Base-by-base conservation (phyloP, 1,284 basidiomycete genomes). In the Ganoderma meredithae region DNA sequence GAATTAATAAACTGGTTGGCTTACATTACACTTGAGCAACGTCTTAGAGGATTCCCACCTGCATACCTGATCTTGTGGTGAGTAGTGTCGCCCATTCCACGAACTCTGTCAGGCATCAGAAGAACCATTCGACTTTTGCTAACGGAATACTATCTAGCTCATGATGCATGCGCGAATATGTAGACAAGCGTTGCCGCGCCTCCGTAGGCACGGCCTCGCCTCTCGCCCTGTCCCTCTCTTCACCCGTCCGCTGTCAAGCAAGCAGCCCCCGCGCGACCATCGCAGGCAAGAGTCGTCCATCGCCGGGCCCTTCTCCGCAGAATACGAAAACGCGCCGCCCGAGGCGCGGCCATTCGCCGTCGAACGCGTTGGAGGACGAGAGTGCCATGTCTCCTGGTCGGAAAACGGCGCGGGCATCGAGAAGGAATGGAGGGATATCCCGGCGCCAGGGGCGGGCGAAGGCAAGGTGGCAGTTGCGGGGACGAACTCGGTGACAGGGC, bases 311-410 rank as follows among this genome's bases (percentile, higher is more conserved):
- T 3, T 17, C 40, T 33, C 19, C 41, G 2, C 12, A 22, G 15
- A 59, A 59, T 40, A 19, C 44, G 22, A 27, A 25, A 33, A 56
- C 31, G 27, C 58, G 12, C 31, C 63, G 12, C 31, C 63, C 4
- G 67, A 63, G 44, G n/a, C 69, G 10, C 69, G 72, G 27, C 74
- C 73, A 7, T 76, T 79, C 59, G 77, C 75, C 0, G 67, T 79
- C n/a, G 77, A 79, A 62, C 76, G 76, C 25, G 72, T 77, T 33
- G 74, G 76, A 43, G 77, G 77, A 7, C 67, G 78, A 27, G 78
- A 77, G 62, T 76, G 76, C 55, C 77, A 75, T 60, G 67, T 79
- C 33, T 77, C 76, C 1, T 78, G 77, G 77, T 68, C 68, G 27
- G 69, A 68, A 10, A 72, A 41, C 2, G 41, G 49, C 25, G 31